phyloP scores from a whole-genome alignment of 2,329 filamentous ascomycete genomes.

The Parastagonospora nodorum region DNA sequence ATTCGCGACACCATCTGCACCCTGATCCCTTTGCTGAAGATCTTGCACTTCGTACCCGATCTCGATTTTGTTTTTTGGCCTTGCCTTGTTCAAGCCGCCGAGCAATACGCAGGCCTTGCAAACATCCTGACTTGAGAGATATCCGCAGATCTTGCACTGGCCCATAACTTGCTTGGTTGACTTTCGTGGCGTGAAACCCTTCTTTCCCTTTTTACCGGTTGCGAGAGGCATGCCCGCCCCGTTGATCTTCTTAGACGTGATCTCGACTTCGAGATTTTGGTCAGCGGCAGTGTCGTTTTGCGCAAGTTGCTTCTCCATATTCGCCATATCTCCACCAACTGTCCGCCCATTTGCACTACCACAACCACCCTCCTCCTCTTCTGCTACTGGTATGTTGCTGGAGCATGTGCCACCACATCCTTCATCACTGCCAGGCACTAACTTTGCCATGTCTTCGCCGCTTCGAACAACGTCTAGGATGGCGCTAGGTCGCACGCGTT shows the following conservation, averaged over 20 bases:
- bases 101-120: constrained; percentile 93
- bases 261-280: constrained; percentile 67
- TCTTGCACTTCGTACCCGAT: constrained; percentile 32
- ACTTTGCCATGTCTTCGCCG: constrained; percentile 91
- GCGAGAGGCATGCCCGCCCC: constrained; percentile 18
- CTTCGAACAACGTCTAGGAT: constrained; percentile 94
- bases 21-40: constrained; percentile 8
- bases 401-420: constrained; percentile 38
- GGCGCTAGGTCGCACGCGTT: constrained; percentile 89
- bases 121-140: constrained; percentile 90
- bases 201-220: constrained; percentile 27
- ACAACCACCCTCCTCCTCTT: constrained; percentile 73
- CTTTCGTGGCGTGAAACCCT: constrained; percentile 32
- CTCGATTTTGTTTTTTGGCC: constrained; percentile 49
- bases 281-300: constrained; percentile 65
- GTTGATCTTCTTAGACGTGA: constrained; percentile 50
- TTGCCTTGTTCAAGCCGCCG: constrained; percentile 83
- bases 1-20: constrained; percentile 26
- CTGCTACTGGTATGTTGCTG: constrained; percentile 46
- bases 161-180: constrained; percentile 71
- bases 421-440: constrained; percentile 66
- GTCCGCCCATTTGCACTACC: constrained; percentile 70
- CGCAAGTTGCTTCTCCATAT: constrained; percentile 75
- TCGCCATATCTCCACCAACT: constrained; percentile 77
- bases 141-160: constrained; percentile 85